Evolutionary conservation across 202 grass and related monocot genomes (phyloP).

Genomic region (Schoenoplectus triqueter): DNA sequence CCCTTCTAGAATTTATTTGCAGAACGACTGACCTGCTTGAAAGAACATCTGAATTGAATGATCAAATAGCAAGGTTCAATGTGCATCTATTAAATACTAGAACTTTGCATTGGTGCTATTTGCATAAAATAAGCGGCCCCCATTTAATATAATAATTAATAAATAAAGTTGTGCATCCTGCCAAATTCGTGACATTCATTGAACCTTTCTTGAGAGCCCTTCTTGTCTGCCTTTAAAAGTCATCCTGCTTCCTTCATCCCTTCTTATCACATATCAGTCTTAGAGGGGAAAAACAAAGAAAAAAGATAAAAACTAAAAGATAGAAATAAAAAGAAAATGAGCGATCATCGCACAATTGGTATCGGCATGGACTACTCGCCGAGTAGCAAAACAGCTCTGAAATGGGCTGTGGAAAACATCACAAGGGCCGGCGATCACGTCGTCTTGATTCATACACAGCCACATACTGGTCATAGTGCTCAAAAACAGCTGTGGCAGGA

Average conservation of each 20-base stretch:
- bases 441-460: constrained; percentile 55
- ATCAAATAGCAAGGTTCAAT: neutral
- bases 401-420: constrained; percentile 53
- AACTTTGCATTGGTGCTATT: neutral
- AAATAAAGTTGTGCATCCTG: neutral
- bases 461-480: constrained; percentile 47
- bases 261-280: constrained; percentile 25
- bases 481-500: constrained; percentile 62
- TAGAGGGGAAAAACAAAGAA: neutral
- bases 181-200: constrained; percentile 26
- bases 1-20: neutral
- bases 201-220: constrained; percentile 21
- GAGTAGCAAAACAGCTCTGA: constrained; percentile 60
- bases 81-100: neutral
- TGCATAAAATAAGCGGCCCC: neutral
- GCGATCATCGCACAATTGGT: constrained; percentile 42
- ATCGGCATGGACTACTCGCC: constrained; percentile 61
- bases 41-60: neutral
- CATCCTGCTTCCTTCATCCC: neutral
- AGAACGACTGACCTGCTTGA: no score
- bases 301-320: neutral
- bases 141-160: constrained; percentile 12
- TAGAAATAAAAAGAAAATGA: neutral
- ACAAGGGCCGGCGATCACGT: constrained; percentile 55
- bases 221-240: constrained; percentile 29